These are phyloP conservation scores for Corymbia citriodora DNA, from an alignment of 441 rosid genomes.

Conservation along the genomic window DNA sequence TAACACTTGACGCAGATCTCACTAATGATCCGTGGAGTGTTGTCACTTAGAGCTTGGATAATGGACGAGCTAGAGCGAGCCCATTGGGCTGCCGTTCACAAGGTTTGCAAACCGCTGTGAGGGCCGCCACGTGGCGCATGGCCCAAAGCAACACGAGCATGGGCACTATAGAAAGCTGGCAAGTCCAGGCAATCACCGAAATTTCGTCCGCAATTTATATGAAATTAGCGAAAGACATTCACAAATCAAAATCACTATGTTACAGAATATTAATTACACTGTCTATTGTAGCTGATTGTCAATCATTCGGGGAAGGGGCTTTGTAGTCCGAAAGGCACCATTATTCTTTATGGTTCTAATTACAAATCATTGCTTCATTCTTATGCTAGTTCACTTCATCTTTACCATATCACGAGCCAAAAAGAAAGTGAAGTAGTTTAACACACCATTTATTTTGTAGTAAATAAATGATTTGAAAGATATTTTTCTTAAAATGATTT, in stretches of 20 bases:
- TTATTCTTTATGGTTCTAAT: too few species aligned
- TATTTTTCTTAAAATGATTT: too few species aligned
- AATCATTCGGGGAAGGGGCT: neutral
- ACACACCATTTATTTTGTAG: too few species aligned
- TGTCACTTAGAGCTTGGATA: neutral
- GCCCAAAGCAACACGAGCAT: too few species aligned
- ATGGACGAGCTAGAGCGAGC: neutral
- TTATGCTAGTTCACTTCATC: neutral
- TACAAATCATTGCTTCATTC: neutral
- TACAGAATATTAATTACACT: too few species aligned
- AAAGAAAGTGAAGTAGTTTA: neutral
- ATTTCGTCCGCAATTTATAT: too few species aligned
- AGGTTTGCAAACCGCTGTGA: neutral
- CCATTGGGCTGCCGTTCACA: neutral
- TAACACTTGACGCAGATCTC: neutral
- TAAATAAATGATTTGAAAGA: too few species aligned
- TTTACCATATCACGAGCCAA: neutral
- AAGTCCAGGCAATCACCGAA: neutral
- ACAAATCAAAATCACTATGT: neutral
- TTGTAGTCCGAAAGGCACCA: neutral
- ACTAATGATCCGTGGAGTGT: neutral
- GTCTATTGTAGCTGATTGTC: neutral
- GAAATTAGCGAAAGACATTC: neutral
- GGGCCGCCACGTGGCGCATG: too few species aligned
- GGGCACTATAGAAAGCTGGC: neutral